Conservation (phyloP, 2,329 filamentous ascomycete genomes). For the Fonsecaea monophora region DNA sequence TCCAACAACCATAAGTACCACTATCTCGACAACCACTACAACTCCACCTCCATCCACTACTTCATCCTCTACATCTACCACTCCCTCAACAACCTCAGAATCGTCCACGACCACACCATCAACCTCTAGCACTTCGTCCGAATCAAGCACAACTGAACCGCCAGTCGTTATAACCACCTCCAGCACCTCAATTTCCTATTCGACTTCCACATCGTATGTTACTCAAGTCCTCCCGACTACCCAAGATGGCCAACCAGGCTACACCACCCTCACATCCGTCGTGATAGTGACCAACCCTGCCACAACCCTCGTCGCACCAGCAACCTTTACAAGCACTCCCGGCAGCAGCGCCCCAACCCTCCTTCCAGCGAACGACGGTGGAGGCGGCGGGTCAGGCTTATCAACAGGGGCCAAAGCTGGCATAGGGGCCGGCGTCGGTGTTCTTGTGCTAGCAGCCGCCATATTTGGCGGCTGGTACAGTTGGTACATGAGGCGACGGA, state of each 20-base stretch:
- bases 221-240: constrained; percentile 29
- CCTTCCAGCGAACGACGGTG: constrained; percentile 18
- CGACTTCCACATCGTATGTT: constrained; percentile 28
- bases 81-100: constrained; percentile 21
- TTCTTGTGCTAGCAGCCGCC: constrained; percentile 34
- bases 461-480: constrained; percentile 38
- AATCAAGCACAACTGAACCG: constrained; percentile 26
- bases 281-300: constrained; percentile 27
- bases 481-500: constrained; percentile 36
- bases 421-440: constrained; percentile 37
- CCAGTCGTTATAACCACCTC: constrained; percentile 34
- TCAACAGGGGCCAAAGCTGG: constrained; percentile 40
- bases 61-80: constrained; percentile 20
- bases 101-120: constrained; percentile 3
- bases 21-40: constrained; percentile 20
- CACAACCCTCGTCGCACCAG: constrained; percentile 28
- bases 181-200: constrained; percentile 31
- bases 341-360: constrained; percentile 26
- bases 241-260: constrained; percentile 29
- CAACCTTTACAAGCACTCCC: constrained; percentile 34
- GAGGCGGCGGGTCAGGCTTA: constrained; percentile 27
- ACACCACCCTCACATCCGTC: constrained; percentile 31
- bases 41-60: constrained; percentile 6
- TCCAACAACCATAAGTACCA: constrained; percentile 6
- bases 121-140: constrained; percentile 18